phyloP scores from a whole-genome alignment of 192 early-diverging fungal species.

The Backusella parvicylindrica region DNA sequence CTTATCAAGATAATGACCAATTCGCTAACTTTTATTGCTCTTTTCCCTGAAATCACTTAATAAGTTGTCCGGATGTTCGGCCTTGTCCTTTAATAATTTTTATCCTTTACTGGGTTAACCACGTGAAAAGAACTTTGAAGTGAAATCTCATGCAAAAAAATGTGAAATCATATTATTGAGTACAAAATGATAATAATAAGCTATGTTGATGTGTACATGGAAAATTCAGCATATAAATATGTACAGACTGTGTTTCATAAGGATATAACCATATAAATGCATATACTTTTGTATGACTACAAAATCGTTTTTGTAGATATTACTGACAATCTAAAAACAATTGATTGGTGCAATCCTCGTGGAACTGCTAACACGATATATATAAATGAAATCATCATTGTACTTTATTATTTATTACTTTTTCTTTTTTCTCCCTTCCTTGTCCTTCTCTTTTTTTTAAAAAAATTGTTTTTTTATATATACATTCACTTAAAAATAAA shows the following conservation, averaged over 20 bases:
- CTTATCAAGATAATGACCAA: background rate
- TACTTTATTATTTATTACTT: background rate
- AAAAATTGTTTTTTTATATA: background rate
- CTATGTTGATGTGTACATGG: no score
- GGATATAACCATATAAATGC: background rate
- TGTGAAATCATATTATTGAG: background rate
- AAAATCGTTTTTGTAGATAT: background rate
- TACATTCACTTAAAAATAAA: background rate
- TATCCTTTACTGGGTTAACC: background rate
- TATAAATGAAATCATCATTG: conserved; percentile 2
- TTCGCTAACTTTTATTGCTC: background rate
- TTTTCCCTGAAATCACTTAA: background rate
- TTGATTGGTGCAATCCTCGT: conserved; percentile 2
- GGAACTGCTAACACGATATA: background rate
- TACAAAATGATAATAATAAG: background rate
- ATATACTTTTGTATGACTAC: background rate
- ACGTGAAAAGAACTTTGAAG: background rate
- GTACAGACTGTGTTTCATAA: background rate
- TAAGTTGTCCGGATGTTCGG: background rate
- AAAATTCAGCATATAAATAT: background rate
- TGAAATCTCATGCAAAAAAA: background rate
- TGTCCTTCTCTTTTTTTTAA: background rate
- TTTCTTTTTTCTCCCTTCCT: background rate
- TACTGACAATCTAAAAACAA: background rate
- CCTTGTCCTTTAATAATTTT: background rate